Evolutionary conservation across 805 yeast species (phyloP).

Genomic region (Myxozyma vanderwaltii): DNA sequence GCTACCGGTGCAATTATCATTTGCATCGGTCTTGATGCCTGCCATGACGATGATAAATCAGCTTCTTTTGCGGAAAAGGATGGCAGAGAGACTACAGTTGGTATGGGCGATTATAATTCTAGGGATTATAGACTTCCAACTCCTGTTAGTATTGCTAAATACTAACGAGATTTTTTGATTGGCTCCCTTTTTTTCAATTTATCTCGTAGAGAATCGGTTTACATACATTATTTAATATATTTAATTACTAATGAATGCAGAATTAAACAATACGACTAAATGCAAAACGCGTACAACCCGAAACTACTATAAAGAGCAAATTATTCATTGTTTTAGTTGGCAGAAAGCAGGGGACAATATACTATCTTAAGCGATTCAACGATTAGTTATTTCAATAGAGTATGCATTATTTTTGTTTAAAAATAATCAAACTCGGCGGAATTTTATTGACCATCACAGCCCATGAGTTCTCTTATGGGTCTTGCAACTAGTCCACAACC

Average conservation of each 20-base stretch:
- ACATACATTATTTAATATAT: no score
- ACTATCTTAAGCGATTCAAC: constrained; percentile 7
- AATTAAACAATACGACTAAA: no score
- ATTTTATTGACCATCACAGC: constrained; percentile 20
- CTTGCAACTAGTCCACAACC: constrained; percentile 72
- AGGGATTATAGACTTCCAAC: constrained; percentile 9
- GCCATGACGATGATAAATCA: background rate
- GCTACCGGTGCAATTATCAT: constrained; percentile 8
- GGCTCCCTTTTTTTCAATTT: background rate
- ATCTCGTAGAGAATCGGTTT: background rate
- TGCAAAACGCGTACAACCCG: no score
- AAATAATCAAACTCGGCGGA: background rate
- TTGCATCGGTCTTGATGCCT: constrained; percentile 12
- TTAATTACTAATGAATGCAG: no score
- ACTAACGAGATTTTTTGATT: background rate
- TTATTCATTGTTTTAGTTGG: no score
- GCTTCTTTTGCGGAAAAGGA: background rate
- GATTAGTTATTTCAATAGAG: constrained; percentile 33
- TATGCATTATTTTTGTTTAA: constrained; percentile 12
- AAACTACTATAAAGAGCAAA: no score
- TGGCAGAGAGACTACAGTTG: background rate
- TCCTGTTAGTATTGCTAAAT: constrained; percentile 2
- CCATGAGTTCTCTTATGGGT: constrained; percentile 60
- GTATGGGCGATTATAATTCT: constrained; percentile 7
- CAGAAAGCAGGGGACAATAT: constrained; percentile 1